These are phyloP conservation scores for Clarireedia sp. DNA, from an alignment of 2,329 filamentous ascomycete species.

Conservation along the genomic window DNA sequence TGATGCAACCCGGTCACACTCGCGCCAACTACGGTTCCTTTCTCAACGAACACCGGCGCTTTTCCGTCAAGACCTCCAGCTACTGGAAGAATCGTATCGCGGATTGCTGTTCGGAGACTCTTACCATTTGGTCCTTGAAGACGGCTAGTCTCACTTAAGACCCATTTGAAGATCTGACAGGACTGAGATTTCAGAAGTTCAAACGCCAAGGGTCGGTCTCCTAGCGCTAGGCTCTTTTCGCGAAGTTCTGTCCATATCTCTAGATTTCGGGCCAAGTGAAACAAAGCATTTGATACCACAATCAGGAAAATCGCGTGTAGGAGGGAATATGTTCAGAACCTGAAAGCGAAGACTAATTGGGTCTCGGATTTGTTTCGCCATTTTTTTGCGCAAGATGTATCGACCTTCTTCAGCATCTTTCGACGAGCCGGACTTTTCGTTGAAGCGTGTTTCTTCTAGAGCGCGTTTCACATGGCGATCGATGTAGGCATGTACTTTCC, in stretches of 20 bases:
- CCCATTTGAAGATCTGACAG: not conserved
- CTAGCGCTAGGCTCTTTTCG: not conserved
- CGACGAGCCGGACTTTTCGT: not conserved
- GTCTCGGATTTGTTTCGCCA: slow-evolving; percentile 3
- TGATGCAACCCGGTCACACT: not conserved
- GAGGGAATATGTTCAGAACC: not conserved
- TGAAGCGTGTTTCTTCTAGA: not conserved
- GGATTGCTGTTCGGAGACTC: not conserved
- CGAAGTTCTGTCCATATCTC: not conserved
- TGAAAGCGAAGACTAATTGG: not conserved
- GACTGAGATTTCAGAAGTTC: not conserved
- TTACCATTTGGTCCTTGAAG: not conserved
- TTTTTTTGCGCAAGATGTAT: slow-evolving; percentile 4
- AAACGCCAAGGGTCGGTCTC: not conserved
- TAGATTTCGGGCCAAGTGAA: not conserved
- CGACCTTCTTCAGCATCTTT: not conserved
- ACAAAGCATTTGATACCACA: not conserved
- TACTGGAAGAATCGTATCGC: not conserved
- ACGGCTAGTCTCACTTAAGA: not conserved
- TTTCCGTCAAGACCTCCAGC: not conserved
- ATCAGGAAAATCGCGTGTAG: not conserved
- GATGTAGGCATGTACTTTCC: not conserved
- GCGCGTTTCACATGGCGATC: not conserved
- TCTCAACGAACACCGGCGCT: not conserved
- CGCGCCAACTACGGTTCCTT: not conserved